Evolutionary conservation across 345 rosid genomes (phyloP).

Genomic region (Eucalyptus sp.): DNA sequence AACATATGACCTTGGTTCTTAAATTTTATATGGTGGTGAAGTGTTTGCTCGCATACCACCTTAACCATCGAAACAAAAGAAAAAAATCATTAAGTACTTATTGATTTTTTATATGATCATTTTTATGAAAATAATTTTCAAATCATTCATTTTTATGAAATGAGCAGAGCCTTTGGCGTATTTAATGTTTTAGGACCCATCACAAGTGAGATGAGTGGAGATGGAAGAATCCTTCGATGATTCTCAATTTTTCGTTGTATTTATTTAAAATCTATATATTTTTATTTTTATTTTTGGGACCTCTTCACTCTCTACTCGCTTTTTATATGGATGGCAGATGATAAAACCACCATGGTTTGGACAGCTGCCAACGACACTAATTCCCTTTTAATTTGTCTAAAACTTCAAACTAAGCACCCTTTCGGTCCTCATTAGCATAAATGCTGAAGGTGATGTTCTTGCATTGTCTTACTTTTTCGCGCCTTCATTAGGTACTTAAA

Average conservation of each 20-base stretch:
- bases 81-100: not conserved
- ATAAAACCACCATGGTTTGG: not conserved
- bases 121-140: no score
- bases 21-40: not conserved
- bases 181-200: not conserved
- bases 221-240: not conserved
- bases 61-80: not conserved
- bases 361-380: not conserved
- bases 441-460: not conserved
- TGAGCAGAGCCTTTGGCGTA: not conserved
- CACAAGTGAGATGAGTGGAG: not conserved
- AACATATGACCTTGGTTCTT: not conserved
- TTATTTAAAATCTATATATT: not conserved
- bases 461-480: not conserved
- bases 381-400: not conserved
- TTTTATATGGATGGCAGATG: not conserved
- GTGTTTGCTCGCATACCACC: not conserved
- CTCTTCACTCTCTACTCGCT: not conserved
- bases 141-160: no score
- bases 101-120: not conserved
- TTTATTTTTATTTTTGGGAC: not conserved
- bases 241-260: not conserved
- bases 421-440: not conserved
- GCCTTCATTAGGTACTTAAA: not conserved
- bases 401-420: not conserved